Conservation (phyloP, 148 eudicot species). For the Beta vulgaris region DNA sequence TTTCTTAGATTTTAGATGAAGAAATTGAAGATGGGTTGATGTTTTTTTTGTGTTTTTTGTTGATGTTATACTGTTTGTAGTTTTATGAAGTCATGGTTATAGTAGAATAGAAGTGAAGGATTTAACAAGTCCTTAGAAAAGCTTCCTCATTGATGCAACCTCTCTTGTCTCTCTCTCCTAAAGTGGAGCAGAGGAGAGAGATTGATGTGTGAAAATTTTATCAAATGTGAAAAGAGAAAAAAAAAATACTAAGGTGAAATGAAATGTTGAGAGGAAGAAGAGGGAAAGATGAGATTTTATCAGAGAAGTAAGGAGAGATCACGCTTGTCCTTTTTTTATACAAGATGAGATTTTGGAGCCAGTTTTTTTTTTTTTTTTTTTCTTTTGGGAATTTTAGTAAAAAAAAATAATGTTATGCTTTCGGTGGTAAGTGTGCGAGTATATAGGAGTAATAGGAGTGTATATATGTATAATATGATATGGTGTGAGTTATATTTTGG, state of each 20-base stretch:
- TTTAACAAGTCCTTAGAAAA: constrained; percentile 7
- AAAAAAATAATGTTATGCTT: neutral
- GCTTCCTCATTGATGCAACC: constrained; percentile 15
- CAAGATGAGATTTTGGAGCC: constrained; percentile 16
- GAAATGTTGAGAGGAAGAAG: constrained; percentile 22
- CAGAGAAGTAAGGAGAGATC: constrained; percentile 29
- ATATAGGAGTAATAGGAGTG: too few species aligned
- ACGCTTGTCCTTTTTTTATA: constrained; percentile 57
- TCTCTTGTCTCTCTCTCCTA: constrained; percentile 20
- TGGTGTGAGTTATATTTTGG: too few species aligned
- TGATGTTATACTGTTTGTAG: neutral
- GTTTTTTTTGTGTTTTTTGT: neutral
- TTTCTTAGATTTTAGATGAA: neutral
- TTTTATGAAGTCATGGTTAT: constrained; percentile 18
- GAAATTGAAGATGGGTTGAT: neutral
- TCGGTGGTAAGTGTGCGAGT: neutral
- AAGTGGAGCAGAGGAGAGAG: constrained; percentile 29
- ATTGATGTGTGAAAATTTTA: constrained; percentile 1
- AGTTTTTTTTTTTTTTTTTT: neutral
- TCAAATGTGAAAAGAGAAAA: neutral
- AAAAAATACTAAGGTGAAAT: constrained; percentile 28
- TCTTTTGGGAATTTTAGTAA: neutral
- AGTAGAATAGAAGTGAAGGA: neutral
- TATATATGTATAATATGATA: too few species aligned
- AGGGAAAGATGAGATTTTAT: constrained; percentile 19